A percentile compares a stretch with the other conserved stretches of the same genome.
These are phyloP conservation scores for Lenzites betulinus DNA, from an alignment of 768 basidiomycete genomes.

Conservation along the genomic window DNA sequence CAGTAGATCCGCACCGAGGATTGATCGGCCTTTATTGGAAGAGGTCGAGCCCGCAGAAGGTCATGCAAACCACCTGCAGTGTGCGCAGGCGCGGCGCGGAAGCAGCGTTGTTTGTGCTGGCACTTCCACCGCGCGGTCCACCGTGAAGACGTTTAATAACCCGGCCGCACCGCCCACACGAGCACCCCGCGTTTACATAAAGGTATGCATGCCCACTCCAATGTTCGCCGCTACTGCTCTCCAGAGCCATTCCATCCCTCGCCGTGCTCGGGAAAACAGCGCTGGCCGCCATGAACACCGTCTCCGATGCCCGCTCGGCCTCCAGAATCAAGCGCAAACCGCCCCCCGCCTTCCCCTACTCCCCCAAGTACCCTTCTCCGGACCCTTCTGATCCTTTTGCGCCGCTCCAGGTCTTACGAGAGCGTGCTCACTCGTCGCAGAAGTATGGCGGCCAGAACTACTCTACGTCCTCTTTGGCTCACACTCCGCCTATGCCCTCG, in stretches of 20 bases:
- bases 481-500: constrained; percentile 1
- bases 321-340: constrained; percentile 54
- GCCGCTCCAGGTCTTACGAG: constrained; percentile 64
- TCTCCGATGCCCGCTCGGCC: constrained; percentile 6
- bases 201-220: constrained; percentile 8
- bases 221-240: constrained; percentile 2
- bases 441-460: constrained; percentile 5
- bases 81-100: constrained; percentile 7
- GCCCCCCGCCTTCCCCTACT: constrained; percentile 51
- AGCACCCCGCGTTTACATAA: constrained; percentile 19
- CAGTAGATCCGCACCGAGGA: constrained; percentile 12
- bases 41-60: background rate
- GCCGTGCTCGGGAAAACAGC: constrained; percentile 3
- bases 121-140: constrained; percentile 2
- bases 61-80: constrained; percentile 3
- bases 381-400: constrained; percentile 74
- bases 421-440: constrained; percentile 49
- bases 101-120: constrained; percentile 5
- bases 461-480: constrained; percentile 17
- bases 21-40: constrained; percentile 1
- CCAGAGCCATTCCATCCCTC: constrained; percentile 2
- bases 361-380: constrained; percentile 61
- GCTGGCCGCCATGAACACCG: constrained; percentile 15
- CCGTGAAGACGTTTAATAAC: constrained; percentile 6
- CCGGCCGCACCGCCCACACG: constrained; percentile 14